phyloP scores from a whole-genome alignment of 352 stramenopile species.

The Detonula confervacea region DNA sequence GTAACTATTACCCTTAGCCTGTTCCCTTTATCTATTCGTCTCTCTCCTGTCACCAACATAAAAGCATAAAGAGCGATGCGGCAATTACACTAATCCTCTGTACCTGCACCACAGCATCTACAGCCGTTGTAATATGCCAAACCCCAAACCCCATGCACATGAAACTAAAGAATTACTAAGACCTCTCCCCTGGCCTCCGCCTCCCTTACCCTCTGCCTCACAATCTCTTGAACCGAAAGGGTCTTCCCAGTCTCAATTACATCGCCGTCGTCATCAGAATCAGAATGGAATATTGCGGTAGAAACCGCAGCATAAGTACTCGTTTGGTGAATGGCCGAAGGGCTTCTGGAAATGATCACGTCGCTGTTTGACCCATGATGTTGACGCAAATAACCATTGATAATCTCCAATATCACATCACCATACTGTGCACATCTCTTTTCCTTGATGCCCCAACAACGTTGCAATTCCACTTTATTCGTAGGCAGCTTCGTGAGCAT shows the following conservation, averaged over 20 bases:
- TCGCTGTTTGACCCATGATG: not conserved
- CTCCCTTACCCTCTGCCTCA: constrained; percentile 7
- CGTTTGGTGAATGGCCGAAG: not conserved
- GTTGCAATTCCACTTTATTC: constrained; percentile 7
- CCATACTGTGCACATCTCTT: constrained; percentile 1
- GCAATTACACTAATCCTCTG: no score
- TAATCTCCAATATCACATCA: not conserved
- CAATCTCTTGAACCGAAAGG: constrained; percentile 2
- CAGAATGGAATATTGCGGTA: not conserved
- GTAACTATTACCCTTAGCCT: no score
- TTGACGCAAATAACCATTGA: not conserved
- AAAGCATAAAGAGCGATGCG: no score
- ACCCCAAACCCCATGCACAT: no score
- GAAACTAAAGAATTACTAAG: constrained; percentile 6
- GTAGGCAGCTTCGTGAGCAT: constrained; percentile 1
- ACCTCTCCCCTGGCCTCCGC: constrained; percentile 10
- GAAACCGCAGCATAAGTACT: not conserved
- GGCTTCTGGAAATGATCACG: not conserved
- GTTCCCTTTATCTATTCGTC: no score
- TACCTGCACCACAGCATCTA: no score
- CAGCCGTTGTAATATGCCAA: no score
- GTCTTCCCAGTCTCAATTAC: not conserved
- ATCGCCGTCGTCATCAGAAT: not conserved
- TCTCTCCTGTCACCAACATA: no score
- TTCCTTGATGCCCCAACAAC: constrained; percentile 18